Evolutionary conservation across 75 land plant species (phyloP), one percentile per base, ranked within the genome.

Genomic region (Gnetum montanum): DNA sequence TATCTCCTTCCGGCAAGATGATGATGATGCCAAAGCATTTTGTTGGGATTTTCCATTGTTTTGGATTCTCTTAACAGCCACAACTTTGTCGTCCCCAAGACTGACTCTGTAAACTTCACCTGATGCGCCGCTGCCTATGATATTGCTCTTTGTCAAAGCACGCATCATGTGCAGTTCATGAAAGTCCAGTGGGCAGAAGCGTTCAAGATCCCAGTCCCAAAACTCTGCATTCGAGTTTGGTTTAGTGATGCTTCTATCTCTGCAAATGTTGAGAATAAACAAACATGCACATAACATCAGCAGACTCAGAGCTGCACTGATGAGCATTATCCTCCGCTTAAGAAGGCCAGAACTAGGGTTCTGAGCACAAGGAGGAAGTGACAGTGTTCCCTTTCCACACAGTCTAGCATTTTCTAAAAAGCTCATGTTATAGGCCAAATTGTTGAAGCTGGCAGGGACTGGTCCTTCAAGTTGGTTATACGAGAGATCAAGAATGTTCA

Each of bases 161-260:
- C 59, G 31, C 40, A 79, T 8, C 23, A 79, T 73, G 60, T 67
- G 49, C 23, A 40, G 22, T 54, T 74, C 81, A 15, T 64, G 60
- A 76, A 91, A 91, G 44, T 69, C 73, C 60, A 87, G 28, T 45
- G 58, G 61, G 43, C 87, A 93, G 63, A 91, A 91, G 10, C 81
- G 70, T 18, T 88, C 84, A 4, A 83, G 66, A 72, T 87, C 87
- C 97, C 93, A 91, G 31, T 58, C 12, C n/a, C n/a, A n/a, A n/a
- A n/a, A n/a, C 2, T 61, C 64, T 4, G 15, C 29, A 10, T 23
- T 45, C 22, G 13, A 44, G 22, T 60, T 50, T 28, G 34, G 40
- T 28, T 31, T 34, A 4, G 34, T 4, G 57, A 51, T 59, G 31
- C 45, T 44, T 51, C 38, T 64, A 1, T 56, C 2, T 36, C 34